Percentiles rank a stretch among this genome's conserved stretches.
Evolutionary conservation across 306 rosid species (phyloP).

Genomic region (Cicer cuneatum): DNA sequence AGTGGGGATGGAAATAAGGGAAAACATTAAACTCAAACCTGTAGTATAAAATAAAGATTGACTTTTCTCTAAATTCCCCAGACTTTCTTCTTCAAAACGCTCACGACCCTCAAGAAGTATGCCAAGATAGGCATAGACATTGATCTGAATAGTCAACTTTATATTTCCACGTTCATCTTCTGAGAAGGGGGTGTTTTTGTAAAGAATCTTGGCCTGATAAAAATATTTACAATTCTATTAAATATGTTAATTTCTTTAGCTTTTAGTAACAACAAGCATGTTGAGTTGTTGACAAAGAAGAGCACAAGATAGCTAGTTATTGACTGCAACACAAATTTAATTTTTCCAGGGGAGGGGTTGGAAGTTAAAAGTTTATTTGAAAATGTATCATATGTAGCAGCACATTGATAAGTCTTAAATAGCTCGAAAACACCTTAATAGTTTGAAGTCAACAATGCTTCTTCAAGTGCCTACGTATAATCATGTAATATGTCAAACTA

Average conservation of each 20-base stretch:
- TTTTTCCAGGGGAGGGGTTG: background rate
- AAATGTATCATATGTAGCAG: slow-evolving; percentile 4
- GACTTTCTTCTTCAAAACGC: slow-evolving; percentile 88
- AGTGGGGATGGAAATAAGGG: slow-evolving; percentile 31
- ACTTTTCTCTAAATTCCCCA: slow-evolving; percentile 54
- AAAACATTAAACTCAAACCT: slow-evolving; percentile 52
- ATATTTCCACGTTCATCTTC: slow-evolving; percentile 86
- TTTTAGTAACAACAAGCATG: slow-evolving; percentile 25
- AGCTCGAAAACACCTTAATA: slow-evolving; percentile 12
- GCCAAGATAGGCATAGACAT: slow-evolving; percentile 91
- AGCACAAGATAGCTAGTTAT: slow-evolving; percentile 1
- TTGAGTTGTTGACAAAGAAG: slow-evolving; percentile 5
- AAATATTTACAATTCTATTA: slow-evolving; percentile 44
- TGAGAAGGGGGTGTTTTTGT: slow-evolving; percentile 79
- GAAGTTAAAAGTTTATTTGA: slow-evolving; percentile 5
- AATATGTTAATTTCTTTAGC: slow-evolving; percentile 33
- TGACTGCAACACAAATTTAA: slow-evolving; percentile 1
- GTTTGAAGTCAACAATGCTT: slow-evolving; percentile 37
- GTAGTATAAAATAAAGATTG: slow-evolving; percentile 50
- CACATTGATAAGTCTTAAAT: slow-evolving; percentile 32
- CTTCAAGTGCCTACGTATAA: slow-evolving; percentile 13
- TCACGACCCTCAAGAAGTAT: slow-evolving; percentile 97
- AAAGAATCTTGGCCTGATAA: slow-evolving; percentile 90
- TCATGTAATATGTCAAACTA: slow-evolving; percentile 9
- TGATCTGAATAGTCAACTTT: slow-evolving; percentile 85